These are phyloP conservation scores for Cladosporium velox DNA, from an alignment of 2,329 filamentous ascomycete genomes.

Conservation along the genomic window DNA sequence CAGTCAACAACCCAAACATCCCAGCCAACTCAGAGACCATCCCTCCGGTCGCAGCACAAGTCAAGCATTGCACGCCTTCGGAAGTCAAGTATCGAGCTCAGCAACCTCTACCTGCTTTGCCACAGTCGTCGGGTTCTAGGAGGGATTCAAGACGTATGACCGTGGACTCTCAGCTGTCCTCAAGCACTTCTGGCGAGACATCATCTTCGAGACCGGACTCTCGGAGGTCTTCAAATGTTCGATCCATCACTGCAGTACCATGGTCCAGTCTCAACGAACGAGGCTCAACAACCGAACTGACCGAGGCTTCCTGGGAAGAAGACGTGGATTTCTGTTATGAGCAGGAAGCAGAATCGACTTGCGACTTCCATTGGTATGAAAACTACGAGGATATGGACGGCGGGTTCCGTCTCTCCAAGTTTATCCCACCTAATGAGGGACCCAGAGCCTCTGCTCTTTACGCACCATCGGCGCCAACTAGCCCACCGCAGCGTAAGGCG, in stretches of 20 bases:
- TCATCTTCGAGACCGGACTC: conserved; percentile 5
- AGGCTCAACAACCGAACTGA: not conserved
- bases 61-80: conserved; percentile 8
- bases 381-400: not conserved
- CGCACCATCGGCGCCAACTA: not conserved
- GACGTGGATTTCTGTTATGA: conserved; percentile 65
- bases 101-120: conserved; percentile 20
- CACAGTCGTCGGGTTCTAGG: not conserved
- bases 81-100: conserved; percentile 17
- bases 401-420: conserved; percentile 16
- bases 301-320: conserved; percentile 54
- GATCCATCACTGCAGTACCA: not conserved
- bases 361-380: conserved; percentile 60
- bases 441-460: conserved; percentile 5
- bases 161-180: conserved; percentile 11
- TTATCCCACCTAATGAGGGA: not conserved
- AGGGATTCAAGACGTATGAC: conserved; percentile 14
- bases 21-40: not conserved
- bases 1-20: conserved; percentile 5
- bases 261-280: not conserved
- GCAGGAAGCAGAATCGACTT: conserved; percentile 61
- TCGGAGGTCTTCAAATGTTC: not conserved
- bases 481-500: conserved; percentile 25
- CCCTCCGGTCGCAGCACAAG: conserved; percentile 10
- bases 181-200: not conserved